Evolutionary conservation across 305 asterid genomes (phyloP).

Genomic region (Fraxinus dipetala): DNA sequence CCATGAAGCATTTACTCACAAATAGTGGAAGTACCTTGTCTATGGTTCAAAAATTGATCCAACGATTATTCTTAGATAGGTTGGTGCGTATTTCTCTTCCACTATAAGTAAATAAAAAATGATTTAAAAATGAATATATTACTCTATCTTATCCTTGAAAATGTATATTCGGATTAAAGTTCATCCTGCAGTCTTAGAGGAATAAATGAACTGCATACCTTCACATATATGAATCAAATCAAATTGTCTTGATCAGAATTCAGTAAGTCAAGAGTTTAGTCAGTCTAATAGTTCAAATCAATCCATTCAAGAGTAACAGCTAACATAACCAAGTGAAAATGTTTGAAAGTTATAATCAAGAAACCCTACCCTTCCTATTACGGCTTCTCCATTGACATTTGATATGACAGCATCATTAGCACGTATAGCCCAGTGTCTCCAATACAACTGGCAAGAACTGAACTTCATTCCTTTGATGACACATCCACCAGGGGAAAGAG

Average conservation of each 20-base stretch:
- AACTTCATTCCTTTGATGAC: slow-evolving; percentile 50
- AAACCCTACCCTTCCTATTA: slow-evolving; percentile 73
- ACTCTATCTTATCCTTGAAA: background rate
- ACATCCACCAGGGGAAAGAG: slow-evolving; percentile 78
- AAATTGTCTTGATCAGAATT: background rate
- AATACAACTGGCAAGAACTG: slow-evolving; percentile 71
- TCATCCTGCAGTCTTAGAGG: background rate
- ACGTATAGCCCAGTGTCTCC: slow-evolving; percentile 81
- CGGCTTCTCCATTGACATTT: slow-evolving; percentile 74
- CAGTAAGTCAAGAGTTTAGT: background rate
- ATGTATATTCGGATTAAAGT: background rate
- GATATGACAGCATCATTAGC: slow-evolving; percentile 49
- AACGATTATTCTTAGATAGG: background rate
- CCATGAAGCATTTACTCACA: background rate
- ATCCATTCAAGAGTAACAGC: background rate
- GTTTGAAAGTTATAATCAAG: background rate
- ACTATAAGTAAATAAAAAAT: background rate
- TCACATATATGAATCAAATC: background rate
- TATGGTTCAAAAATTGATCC: background rate
- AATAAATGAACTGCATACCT: background rate
- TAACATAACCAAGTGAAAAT: slow-evolving; percentile 6
- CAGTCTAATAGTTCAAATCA: background rate
- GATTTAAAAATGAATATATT: background rate
- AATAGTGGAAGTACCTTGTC: background rate
- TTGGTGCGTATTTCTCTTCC: background rate